Base-by-base conservation (phyloP, 371 early-diverging fungal genomes). In the Mortierella sp. region DNA sequence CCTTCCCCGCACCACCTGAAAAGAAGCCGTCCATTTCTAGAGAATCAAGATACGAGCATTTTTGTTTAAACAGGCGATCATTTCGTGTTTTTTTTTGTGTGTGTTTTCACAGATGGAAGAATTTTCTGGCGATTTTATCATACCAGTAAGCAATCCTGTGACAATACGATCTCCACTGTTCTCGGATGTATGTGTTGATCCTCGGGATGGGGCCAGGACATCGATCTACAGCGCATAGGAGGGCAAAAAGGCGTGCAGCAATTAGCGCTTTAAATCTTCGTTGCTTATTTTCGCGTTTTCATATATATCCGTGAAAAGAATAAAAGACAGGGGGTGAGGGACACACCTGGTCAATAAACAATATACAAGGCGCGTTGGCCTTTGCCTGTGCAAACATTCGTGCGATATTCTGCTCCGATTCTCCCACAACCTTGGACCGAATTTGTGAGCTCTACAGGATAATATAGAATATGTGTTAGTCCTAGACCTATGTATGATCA, bases 11-110 rank as follows among this genome's bases (percentile, higher is more conserved):
- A 6, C 64, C 52, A 37, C 86, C 82, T 2, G 92, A 86, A 56
- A 87, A 78, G 70, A 93, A 85, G 1, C 94, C 94, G 64, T 94
- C 94, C 92, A 93, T 92, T 81, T 92, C 93, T 92, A 67, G 39
- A 6, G 14, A 27, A 39, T 2, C 19, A 15, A 19, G 48, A 41
- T 30, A n/a, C n/a, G 31, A n/a, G n/a, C n/a, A n/a, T n/a, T n/a
- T n/a, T n/a, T n/a, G n/a, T n/a, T n/a, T n/a, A n/a, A n/a, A n/a
- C n/a, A n/a, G n/a, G n/a, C n/a, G n/a, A n/a, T n/a, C n/a, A n/a
- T n/a, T n/a, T n/a, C n/a, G n/a, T n/a, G n/a, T n/a, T n/a, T n/a
- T n/a, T n/a, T n/a, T n/a, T n/a, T n/a, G n/a, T n/a, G n/a, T n/a
- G n/a, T n/a, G n/a, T n/a, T n/a, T n/a, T n/a, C n/a, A n/a, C n/a